Evolutionary conservation across 768 basidiomycete species (phyloP).

Genomic region (Leccinum arenicola): DNA sequence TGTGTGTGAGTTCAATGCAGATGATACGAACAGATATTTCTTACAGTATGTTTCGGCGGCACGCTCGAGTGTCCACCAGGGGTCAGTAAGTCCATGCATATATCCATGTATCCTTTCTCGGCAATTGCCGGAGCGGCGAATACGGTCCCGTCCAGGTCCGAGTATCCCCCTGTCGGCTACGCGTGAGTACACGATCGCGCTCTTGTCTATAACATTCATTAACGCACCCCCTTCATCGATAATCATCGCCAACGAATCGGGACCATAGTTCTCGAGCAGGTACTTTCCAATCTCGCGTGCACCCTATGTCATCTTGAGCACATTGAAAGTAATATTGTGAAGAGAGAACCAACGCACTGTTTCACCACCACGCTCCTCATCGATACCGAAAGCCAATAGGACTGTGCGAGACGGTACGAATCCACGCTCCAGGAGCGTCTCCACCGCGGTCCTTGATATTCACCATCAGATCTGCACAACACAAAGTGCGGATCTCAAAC

Average conservation of each 20-base stretch:
- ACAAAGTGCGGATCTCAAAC: background rate
- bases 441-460: background rate
- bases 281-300: conserved; percentile 38
- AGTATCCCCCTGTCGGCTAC: conserved; percentile 25
- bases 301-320: conserved; percentile 32
- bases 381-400: conserved; percentile 41
- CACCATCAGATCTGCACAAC: background rate
- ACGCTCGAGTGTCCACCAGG: conserved; percentile 56
- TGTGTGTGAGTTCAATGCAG: background rate
- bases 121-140: conserved; percentile 32
- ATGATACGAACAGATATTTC: conserved; percentile 1
- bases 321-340: background rate
- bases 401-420: conserved; percentile 31
- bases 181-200: background rate
- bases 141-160: conserved; percentile 12
- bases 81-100: conserved; percentile 40
- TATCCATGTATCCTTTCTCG: conserved; percentile 45
- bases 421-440: conserved; percentile 23
- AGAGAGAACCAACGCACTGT: conserved; percentile 27
- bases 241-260: conserved; percentile 46
- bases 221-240: conserved; percentile 56
- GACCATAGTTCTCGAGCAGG: conserved; percentile 43
- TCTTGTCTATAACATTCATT: background rate
- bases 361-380: conserved; percentile 43
- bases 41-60: conserved; percentile 53